These are phyloP conservation scores for Elsinoe australis DNA, from an alignment of 2,329 filamentous ascomycete species.

Conservation along the genomic window DNA sequence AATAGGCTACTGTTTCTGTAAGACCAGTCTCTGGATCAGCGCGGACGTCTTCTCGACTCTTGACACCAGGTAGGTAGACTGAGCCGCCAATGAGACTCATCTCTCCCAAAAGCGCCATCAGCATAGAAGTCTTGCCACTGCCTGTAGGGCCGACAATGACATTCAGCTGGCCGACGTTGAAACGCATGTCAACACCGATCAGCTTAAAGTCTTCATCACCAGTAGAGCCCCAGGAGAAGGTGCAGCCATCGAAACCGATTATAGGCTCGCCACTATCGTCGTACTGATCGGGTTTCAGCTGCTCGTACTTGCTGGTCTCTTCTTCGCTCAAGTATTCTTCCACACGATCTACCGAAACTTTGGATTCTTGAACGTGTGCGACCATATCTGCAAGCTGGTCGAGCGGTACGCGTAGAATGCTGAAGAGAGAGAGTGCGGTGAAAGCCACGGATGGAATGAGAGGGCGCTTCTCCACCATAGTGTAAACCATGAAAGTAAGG, in stretches of 20 bases:
- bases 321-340: slow-evolving; percentile 90
- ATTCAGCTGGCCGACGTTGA: slow-evolving; percentile 79
- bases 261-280: slow-evolving; percentile 62
- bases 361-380: slow-evolving; percentile 93
- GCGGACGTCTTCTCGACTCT: slow-evolving; percentile 75
- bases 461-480: slow-evolving; percentile 77
- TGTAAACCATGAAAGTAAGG: slow-evolving; percentile 91
- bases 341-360: slow-evolving; percentile 93
- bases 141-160: slow-evolving; percentile 90
- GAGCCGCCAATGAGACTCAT: slow-evolving; percentile 80
- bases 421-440: slow-evolving; percentile 91
- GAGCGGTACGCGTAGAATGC: slow-evolving; percentile 81
- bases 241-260: slow-evolving; percentile 79
- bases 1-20: slow-evolving; percentile 89
- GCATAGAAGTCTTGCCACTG: slow-evolving; percentile 86
- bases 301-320: slow-evolving; percentile 90
- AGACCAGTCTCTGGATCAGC: slow-evolving; percentile 76
- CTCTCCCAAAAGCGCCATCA: slow-evolving; percentile 93
- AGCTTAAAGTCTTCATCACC: slow-evolving; percentile 56
- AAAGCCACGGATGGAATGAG: slow-evolving; percentile 90
- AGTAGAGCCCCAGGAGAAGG: slow-evolving; percentile 74
- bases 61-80: slow-evolving; percentile 77
- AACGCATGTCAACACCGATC: slow-evolving; percentile 74
- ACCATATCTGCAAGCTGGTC: slow-evolving; percentile 98
- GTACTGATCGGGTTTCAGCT: slow-evolving; percentile 63